These are phyloP conservation scores for Trichophyton mentagrophytes DNA, from an alignment of 2,329 filamentous ascomycete genomes.

Conservation along the genomic window DNA sequence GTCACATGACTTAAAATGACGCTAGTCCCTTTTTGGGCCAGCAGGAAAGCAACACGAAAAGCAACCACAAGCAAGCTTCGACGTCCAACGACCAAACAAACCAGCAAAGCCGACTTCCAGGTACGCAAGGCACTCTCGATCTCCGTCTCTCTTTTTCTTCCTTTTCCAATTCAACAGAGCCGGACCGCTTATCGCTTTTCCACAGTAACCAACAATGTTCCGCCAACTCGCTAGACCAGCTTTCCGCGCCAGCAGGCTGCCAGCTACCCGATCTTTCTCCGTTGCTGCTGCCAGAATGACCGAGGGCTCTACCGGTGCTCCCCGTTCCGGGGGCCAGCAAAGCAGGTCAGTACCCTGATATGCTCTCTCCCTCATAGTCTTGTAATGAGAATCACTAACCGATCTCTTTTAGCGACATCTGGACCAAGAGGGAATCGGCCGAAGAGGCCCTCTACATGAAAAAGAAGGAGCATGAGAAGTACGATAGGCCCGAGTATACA, in stretches of 20 bases:
- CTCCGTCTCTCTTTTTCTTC: background rate
- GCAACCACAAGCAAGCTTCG: background rate
- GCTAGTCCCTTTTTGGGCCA: background rate
- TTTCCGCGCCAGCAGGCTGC: conserved; percentile 41
- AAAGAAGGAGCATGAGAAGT: conserved; percentile 81
- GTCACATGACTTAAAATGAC: background rate
- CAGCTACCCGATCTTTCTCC: conserved; percentile 47
- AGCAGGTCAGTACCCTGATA: conserved; percentile 24
- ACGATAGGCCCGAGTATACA: conserved; percentile 13
- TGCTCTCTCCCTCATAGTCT: background rate
- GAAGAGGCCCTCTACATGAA: conserved; percentile 74
- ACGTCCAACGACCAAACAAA: background rate
- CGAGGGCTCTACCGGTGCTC: conserved; percentile 55
- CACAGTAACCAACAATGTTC: conserved; percentile 42
- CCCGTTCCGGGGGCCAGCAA: conserved; percentile 21
- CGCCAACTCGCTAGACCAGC: conserved; percentile 50
- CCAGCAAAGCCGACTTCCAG: background rate
- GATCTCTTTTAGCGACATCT: conserved; percentile 56
- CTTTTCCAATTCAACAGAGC: background rate
- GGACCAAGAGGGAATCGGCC: conserved; percentile 82
- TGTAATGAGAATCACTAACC: background rate
- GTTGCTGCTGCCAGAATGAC: conserved; percentile 51
- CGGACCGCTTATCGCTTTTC: background rate
- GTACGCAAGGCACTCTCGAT: no score
- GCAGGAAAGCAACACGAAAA: background rate